Conservation (phyloP, 2,329 filamentous ascomycete species). For the Laburnicola sp. region DNA sequence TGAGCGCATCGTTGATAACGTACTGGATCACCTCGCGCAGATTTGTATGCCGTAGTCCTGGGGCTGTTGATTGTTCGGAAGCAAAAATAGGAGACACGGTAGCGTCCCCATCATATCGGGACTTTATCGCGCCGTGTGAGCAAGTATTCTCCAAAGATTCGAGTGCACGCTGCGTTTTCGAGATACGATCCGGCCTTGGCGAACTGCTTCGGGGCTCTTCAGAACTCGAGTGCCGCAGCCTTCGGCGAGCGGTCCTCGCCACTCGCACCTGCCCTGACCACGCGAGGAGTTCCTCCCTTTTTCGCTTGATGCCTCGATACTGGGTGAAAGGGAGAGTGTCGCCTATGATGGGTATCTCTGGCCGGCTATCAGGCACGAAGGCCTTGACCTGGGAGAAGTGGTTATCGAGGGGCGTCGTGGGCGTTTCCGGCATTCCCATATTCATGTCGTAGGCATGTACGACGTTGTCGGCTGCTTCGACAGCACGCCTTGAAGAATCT, state of each 20-base stretch:
- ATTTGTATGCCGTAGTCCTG: constrained; percentile 53
- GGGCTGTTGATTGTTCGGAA: constrained; percentile 48
- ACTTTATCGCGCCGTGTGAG: constrained; percentile 27
- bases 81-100: constrained; percentile 38
- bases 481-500: constrained; percentile 71
- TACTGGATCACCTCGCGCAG: constrained; percentile 55
- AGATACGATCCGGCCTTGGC: constrained; percentile 22
- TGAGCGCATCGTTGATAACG: constrained; percentile 57
- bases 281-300: constrained; percentile 43
- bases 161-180: constrained; percentile 16
- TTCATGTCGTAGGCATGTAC: constrained; percentile 76
- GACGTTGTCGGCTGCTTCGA: constrained; percentile 75
- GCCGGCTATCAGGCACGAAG: constrained; percentile 42
- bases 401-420: constrained; percentile 49
- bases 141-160: constrained; percentile 25
- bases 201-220: constrained; percentile 29
- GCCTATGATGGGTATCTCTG: constrained; percentile 50
- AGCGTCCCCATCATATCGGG: constrained; percentile 27
- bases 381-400: constrained; percentile 30
- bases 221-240: constrained; percentile 34
- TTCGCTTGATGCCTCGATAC: constrained; percentile 50
- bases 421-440: constrained; percentile 71
- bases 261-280: constrained; percentile 36
- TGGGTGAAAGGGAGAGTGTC: constrained; percentile 46
- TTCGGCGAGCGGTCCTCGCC: constrained; percentile 27